These are phyloP conservation scores for Chimonanthus salicifolius DNA, from an alignment of 164 flowering plant genomes.

Conservation along the genomic window DNA sequence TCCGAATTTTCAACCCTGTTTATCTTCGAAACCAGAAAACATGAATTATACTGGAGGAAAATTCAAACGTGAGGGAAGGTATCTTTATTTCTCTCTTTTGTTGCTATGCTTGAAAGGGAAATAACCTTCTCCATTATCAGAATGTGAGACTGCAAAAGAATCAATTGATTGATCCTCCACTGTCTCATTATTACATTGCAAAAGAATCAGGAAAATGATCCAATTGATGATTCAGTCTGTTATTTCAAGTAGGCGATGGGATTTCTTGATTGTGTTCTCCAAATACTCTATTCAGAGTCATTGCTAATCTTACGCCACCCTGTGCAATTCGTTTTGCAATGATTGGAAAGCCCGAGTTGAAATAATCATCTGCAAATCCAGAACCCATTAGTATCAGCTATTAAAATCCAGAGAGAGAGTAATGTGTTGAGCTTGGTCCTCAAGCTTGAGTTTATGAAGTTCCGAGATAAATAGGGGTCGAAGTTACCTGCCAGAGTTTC, in stretches of 20 bases:
- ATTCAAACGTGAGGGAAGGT: too few species aligned
- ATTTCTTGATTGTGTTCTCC: constrained; percentile 24
- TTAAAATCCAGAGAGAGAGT: not conserved
- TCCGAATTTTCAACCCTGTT: too few species aligned
- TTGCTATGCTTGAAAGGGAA: too few species aligned
- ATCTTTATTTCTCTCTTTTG: too few species aligned
- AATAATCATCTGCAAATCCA: constrained; percentile 70
- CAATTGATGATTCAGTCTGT: not conserved
- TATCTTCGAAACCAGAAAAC: not conserved
- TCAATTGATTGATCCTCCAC: too few species aligned
- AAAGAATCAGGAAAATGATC: not conserved
- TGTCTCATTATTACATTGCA: not conserved
- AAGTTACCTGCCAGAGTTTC: constrained; percentile 63
- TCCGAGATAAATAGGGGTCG: not conserved
- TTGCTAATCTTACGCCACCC: constrained; percentile 88
- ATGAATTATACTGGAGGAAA: not conserved
- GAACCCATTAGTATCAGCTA: not conserved
- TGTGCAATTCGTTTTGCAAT: constrained; percentile 81
- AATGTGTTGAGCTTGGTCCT: not conserved
- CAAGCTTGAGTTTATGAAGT: not conserved
- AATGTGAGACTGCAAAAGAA: too few species aligned
- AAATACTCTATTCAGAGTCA: constrained; percentile 65
- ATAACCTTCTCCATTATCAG: too few species aligned
- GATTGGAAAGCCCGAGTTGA: constrained; percentile 67
- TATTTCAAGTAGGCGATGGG: constrained; percentile 28